phyloP scores from a whole-genome alignment of 257 asterid species.

The Nemophila menziesii region DNA sequence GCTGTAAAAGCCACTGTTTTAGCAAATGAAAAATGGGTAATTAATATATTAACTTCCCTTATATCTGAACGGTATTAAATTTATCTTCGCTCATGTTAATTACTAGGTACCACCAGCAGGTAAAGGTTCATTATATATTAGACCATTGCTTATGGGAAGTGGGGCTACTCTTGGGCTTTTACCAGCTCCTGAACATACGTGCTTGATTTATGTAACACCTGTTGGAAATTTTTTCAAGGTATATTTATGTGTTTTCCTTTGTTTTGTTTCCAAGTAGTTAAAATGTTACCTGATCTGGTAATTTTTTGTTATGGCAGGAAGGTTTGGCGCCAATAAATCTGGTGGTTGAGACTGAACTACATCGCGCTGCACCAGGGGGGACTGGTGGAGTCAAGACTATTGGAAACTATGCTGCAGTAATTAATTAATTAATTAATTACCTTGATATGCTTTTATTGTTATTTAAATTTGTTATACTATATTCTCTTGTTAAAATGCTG shows the following conservation, averaged over 20 bases:
- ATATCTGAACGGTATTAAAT: not conserved
- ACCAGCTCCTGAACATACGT: slow-evolving; percentile 96
- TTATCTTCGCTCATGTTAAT: too few relatives aligned
- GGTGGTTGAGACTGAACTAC: slow-evolving; percentile 85
- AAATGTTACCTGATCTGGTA: not conserved
- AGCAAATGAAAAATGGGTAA: slow-evolving; percentile 96
- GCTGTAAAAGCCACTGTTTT: slow-evolving; percentile 78
- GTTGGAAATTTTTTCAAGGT: slow-evolving; percentile 99
- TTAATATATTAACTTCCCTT: not conserved
- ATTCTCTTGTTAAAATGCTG: not conserved
- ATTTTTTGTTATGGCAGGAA: slow-evolving; percentile 45
- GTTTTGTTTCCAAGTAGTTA: too few relatives aligned
- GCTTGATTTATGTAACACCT: slow-evolving; percentile 80
- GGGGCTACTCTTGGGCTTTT: slow-evolving; percentile 97
- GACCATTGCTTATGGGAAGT: slow-evolving; percentile 97
- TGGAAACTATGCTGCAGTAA: slow-evolving; percentile 93
- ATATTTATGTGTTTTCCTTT: slow-evolving; percentile 1
- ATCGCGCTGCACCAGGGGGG: slow-evolving; percentile 98
- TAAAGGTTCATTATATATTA: slow-evolving; percentile 80
- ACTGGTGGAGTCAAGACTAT: slow-evolving; percentile 95
- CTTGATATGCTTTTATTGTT: not conserved
- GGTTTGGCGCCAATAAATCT: slow-evolving; percentile 91
- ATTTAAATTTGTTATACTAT: slow-evolving; percentile 3
- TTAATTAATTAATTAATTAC: too few relatives aligned
- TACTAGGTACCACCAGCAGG: slow-evolving; percentile 95